Conservation (phyloP, 1,284 basidiomycete genomes). For the Volvariella volvacea region DNA sequence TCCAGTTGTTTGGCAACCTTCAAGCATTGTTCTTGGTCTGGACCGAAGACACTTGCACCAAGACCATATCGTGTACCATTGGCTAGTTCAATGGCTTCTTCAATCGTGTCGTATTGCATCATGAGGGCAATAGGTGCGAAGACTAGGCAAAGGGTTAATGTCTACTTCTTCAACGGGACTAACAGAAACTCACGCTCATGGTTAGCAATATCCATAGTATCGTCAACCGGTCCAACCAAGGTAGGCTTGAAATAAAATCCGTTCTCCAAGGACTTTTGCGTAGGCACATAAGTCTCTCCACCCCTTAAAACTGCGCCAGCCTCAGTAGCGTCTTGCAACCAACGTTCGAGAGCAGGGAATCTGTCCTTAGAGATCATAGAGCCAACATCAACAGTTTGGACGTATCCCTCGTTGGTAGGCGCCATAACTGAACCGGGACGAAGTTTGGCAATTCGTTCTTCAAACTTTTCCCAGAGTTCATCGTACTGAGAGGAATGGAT, state of each 20-base stretch:
- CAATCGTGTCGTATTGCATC: slow-evolving; percentile 74
- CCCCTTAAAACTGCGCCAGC: slow-evolving; percentile 65
- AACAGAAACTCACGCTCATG: slow-evolving; percentile 58
- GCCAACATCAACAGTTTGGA: slow-evolving; percentile 71
- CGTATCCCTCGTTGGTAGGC: slow-evolving; percentile 55
- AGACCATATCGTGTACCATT: slow-evolving; percentile 86
- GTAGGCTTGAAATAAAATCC: slow-evolving; percentile 87
- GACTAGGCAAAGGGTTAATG: slow-evolving; percentile 37
- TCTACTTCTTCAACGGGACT: slow-evolving; percentile 1
- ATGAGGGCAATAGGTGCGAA: slow-evolving; percentile 88
- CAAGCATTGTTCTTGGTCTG: slow-evolving; percentile 66
- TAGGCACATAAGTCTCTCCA: slow-evolving; percentile 51
- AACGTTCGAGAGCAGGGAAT: slow-evolving; percentile 65
- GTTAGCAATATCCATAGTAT: slow-evolving; percentile 70
- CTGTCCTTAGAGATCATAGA: slow-evolving; percentile 72
- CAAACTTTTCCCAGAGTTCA: slow-evolving; percentile 61
- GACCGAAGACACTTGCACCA: slow-evolving; percentile 95
- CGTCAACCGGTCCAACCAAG: slow-evolving; percentile 76
- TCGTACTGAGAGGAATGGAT: slow-evolving; percentile 76
- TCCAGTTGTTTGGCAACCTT: slow-evolving; percentile 75
- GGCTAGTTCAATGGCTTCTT: slow-evolving; percentile 81
- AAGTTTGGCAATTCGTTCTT: slow-evolving; percentile 57
- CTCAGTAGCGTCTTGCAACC: slow-evolving; percentile 67
- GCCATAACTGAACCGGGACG: slow-evolving; percentile 67
- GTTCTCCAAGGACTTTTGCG: slow-evolving; percentile 58